Base-by-base conservation (phyloP, 139 green algal species). In the Pleodorina starrii region DNA sequence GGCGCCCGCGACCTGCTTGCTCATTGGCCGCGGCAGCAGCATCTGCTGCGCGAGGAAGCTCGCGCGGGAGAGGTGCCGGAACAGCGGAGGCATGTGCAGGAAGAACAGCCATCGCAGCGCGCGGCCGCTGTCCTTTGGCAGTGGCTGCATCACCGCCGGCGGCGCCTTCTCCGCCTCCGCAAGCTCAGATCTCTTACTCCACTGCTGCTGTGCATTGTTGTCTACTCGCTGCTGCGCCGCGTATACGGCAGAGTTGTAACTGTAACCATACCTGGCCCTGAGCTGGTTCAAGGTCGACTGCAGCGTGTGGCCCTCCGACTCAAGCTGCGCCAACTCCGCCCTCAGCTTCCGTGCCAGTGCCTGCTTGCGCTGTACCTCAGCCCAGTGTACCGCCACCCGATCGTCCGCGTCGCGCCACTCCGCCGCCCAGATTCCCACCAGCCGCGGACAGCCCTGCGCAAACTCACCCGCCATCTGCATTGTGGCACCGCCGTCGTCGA, bases 21-120 rank as follows among this genome's bases (percentile, higher is more conserved):
- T 51, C 32, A 17, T 38, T 16, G 69, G 50, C 35, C n/a, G 75
- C 5, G 91, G 93, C 43, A 93, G 87, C 78, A 94, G 90, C 89
- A 92, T 43, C 79, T 94, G 90, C 91, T 94, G 90, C 2, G 91
- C 93, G 48, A 94, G 74, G 90, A 94, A 94, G 54, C 51, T 87
- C n/a, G 59, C 27, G 3, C 90, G 75, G 17, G 88, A 90, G 63
- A 95, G 90, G 36, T 84, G 48, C 16, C 90, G 83, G 51, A 95
- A 72, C 50, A 91, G 40, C 0, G 86, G 60, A 23, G 90, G 91
- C 91, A 93, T 95, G 84, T 94, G 74, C 60, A 94, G 75, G 82
- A 94, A 93, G 83, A 94, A 94, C 11, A 95, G 83, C 93, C 91
- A 94, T 36, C 32, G 19, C 5, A 57, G 63, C 0, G 91, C 91